Evolutionary conservation across 1,139 yeast genomes (phyloP), one percentile per base, ranked within the genome.

Genomic region (Kodamaea sp.): DNA sequence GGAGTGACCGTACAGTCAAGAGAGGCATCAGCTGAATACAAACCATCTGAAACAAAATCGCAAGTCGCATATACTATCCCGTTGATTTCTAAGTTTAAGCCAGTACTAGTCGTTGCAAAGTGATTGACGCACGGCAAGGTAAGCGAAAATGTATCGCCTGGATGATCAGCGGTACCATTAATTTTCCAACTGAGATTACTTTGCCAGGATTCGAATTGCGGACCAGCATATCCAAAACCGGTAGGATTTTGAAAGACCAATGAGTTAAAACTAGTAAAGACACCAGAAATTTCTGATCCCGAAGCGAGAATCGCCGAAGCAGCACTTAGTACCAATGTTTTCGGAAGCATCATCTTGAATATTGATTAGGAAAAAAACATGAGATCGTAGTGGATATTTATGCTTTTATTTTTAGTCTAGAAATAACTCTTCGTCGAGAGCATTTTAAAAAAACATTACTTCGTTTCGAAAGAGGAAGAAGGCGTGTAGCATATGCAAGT

Each of bases 131-230:
- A 50, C 5, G 65, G 65, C 47, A 62, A 40, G 24, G 37, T 36
- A 34, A 62, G 54, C 1, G 54, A 47, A 44, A 62, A 61, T 5
- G 64, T 58, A 39, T 62, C 67, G 22, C 65, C 65, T 0, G 62
- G 26, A 4, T 24, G 41, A 46, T 55, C 51, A 1, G 46, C 37
- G 41, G 62, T 68, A 9, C 66, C 65, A 0, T 42, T 35, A 6
- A 64, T 46, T 2, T 36, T 25, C 68, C 69, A 64, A 2, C 42
- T 38, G 9, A 63, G 38, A 1, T 49, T 43, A 2, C 59, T 60
- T 6, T 39, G 31, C 67, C 67, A 63, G 43, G 46, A 52, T 1
- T 62, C 61, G 23, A 38, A 38, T 6, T 31, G 15, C 5, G 50
- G 47, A 12, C 35, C 33, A 8, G 30, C 10, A n/a, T 29, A 9